Evolutionary conservation across 208 protist genomes (phyloP), one percentile per base, ranked within the genome.

Genomic region (Phytomonas serpens): DNA sequence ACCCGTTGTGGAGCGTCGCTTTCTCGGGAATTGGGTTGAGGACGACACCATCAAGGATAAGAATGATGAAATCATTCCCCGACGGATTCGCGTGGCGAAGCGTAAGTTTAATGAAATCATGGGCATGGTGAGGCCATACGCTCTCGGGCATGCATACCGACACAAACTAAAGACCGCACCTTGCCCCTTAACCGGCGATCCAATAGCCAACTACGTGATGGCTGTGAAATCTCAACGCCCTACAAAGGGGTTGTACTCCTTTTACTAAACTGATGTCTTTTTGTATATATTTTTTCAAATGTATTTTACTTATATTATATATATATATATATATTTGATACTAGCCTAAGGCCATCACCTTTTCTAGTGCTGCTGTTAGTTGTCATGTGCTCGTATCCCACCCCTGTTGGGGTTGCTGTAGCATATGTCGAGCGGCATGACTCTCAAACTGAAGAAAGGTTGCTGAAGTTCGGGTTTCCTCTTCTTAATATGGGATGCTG

Each of bases 161-260:
- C 37, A 9, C 31, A 40, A 32, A 37, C 6, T 9, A 19, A 27
- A 6, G 67, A 66, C 47, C 3, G 64, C 11, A 19, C 65, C 14
- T 42, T 68, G 13, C 29, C 34, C 34, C 6, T 36, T 36, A 36
- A 36, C 42, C 9, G 51, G 77, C 7, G 61, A 61, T 3, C 42
- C 70, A 23, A 71, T 79, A 34, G 79, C 82, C 40, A 74, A 68
- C 33, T 89, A 78, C 67, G 70, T 89, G 27, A 57, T 78, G 13
- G 63, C 73, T 6, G 83, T 89, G 82, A 76, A 83, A 64, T 84
- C 79, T 69, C 77, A 77, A 67, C 76, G 84, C 0, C 84, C 84
- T 30, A 83, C 76, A 16, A 89, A 89, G 72, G 84, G 84, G 14
- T 57, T 89, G 9, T 81, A 78, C 51, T 33, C 62, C 2, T 76